Percentiles rank a stretch among this genome's conserved stretches.
Evolutionary conservation across 257 asterid genomes (phyloP).

Genomic region (Solanum bulbocastanum): DNA sequence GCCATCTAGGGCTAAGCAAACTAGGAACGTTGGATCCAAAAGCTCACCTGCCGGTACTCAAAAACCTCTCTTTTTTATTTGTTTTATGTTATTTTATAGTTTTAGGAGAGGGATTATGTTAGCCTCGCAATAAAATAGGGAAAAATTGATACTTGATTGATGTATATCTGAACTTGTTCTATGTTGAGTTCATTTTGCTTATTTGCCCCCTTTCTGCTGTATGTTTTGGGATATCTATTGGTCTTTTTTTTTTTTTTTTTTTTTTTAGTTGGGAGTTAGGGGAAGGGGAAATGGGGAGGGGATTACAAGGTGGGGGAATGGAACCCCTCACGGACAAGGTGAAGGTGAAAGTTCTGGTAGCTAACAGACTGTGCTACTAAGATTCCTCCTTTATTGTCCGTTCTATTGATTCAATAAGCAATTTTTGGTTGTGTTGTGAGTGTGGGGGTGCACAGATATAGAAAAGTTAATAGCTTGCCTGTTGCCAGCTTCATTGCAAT

Average conservation of each 20-base stretch:
- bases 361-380: background rate
- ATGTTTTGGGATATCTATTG: background rate
- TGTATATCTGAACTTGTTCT: background rate
- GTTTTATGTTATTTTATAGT: background rate
- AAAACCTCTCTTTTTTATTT: background rate
- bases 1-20: constrained; percentile 16
- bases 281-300: background rate
- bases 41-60: constrained; percentile 16
- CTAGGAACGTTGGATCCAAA: constrained; percentile 3
- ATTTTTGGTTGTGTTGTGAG: background rate
- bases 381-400: background rate
- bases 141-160: background rate
- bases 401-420: background rate
- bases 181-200: background rate
- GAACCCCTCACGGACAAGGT: background rate
- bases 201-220: background rate
- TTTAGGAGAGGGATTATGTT: background rate
- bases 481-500: background rate
- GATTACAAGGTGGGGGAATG: background rate
- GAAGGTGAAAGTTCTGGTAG: background rate
- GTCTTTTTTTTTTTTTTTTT: background rate
- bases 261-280: background rate
- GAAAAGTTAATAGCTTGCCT: background rate
- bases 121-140: background rate
- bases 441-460: background rate